These are phyloP conservation scores for Panicum virgatum DNA, from an alignment of 202 grass and related monocot genomes.

Conservation along the genomic window DNA sequence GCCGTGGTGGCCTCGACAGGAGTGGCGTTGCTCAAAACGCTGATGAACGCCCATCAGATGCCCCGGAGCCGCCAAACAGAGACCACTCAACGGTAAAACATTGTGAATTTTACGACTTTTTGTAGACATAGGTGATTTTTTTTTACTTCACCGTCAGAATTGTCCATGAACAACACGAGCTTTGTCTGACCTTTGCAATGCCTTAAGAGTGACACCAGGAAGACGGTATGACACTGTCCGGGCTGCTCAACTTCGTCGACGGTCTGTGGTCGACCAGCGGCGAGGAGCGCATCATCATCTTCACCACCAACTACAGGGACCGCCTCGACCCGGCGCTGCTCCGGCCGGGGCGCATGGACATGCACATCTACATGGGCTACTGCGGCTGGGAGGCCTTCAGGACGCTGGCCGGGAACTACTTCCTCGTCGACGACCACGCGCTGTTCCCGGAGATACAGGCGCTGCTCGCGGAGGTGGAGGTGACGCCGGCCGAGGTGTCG, in stretches of 20 bases:
- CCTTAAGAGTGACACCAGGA: neutral
- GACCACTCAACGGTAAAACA: neutral
- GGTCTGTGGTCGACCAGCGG: conserved; percentile 65
- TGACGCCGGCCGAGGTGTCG: conserved; percentile 36
- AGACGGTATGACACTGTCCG: conserved; percentile 31
- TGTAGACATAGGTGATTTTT: neutral
- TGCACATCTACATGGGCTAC: conserved; percentile 53
- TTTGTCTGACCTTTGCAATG: neutral
- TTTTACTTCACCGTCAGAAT: neutral
- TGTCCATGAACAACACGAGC: neutral
- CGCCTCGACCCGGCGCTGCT: conserved; percentile 45
- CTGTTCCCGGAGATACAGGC: conserved; percentile 33
- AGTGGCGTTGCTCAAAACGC: neutral
- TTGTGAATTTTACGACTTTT: neutral
- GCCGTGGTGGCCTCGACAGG: neutral
- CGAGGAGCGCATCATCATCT: conserved; percentile 48
- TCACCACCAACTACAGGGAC: conserved; percentile 59
- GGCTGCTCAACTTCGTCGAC: conserved; percentile 68
- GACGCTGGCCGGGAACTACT: conserved; percentile 40
- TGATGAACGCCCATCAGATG: neutral
- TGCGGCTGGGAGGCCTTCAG: conserved; percentile 35
- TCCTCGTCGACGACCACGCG: conserved; percentile 20
- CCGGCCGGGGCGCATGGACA: conserved; percentile 49
- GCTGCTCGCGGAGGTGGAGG: conserved; percentile 26
- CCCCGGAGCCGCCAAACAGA: neutral